Base-by-base conservation (phyloP, 768 basidiomycete species). In the Mycena haematopus region DNA sequence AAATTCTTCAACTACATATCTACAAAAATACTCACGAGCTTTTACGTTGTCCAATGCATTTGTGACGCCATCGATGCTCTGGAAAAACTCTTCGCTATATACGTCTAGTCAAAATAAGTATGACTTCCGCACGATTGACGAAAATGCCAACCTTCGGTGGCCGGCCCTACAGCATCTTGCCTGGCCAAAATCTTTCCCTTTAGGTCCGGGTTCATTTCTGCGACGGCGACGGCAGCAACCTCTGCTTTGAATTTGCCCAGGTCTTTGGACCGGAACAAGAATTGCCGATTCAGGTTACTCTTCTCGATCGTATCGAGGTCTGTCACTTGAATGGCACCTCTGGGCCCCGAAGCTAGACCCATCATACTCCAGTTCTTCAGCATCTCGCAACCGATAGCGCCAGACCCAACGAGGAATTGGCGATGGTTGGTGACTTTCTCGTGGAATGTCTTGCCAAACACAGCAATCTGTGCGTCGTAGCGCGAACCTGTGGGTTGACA, bases 321-420 rank as follows among this genome's bases (percentile, higher is more conserved):
- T 6, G 97, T 99, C 58, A 99, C 93, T 69, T 96, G 88, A 59
- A 99, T 92, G 54, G 83, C 77, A 11, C 93, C 97, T 44, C 87
- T 81, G 17, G 85, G 80, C 13, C 93, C 93, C 31, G 89, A 85
- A 8, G 86, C 96, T 49, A 99, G 79, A 63, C 97, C 97, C 84
- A 99, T 96, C 94, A 99, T 92, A 67, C 93, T 92, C 97, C 97
- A 99, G 77, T 99, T 99, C 83, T 99, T 99, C 70, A 99, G 79
- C 97, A 99, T 99, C 79, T 99, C 97, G 73, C 97, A 99, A 21
- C 97, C 97, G 73, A 99, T 99, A 36, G 97, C 97, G 47, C 97
- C 97, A n/a, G 96, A 89, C 10, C 97, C 97, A 58, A 99, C 97
- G 47, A 99, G 84, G 85, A 99, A 99, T 71, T 99, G 93, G 27